These are phyloP conservation scores for Paramecium caudatum DNA, from an alignment of 73 alveolate species.

Conservation along the genomic window DNA sequence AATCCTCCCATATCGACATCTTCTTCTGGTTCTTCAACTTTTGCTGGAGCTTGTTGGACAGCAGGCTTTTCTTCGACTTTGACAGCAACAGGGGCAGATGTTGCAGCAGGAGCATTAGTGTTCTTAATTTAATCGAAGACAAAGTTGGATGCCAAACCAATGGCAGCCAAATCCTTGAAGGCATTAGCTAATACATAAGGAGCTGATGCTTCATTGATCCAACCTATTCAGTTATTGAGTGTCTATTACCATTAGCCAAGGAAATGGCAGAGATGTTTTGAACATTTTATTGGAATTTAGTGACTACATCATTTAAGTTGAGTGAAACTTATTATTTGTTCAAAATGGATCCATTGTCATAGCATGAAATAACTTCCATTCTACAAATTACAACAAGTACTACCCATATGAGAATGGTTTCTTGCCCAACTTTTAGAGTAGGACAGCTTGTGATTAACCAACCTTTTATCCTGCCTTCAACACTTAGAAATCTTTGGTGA, in stretches of 20 bases:
- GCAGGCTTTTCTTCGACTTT: constrained; percentile 78
- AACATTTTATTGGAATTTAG: constrained; percentile 85
- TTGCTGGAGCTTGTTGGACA: constrained; percentile 68
- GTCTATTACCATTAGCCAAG: constrained; percentile 83
- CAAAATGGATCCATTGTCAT: constrained; percentile 96
- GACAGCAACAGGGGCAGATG: constrained; percentile 75
- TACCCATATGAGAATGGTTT: constrained; percentile 97
- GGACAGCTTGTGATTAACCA: constrained; percentile 96
- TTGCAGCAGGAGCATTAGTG: constrained; percentile 76
- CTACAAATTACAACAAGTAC: not conserved
- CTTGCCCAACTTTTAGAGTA: constrained; percentile 96
- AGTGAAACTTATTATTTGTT: constrained; percentile 97
- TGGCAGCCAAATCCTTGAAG: constrained; percentile 97
- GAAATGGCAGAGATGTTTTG: constrained; percentile 92
- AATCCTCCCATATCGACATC: constrained; percentile 96
- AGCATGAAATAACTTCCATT: constrained; percentile 92
- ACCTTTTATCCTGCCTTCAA: constrained; percentile 93
- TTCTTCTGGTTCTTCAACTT: constrained; percentile 93
- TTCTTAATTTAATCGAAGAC: constrained; percentile 88
- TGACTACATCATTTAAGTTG: constrained; percentile 89
- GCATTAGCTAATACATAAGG: constrained; percentile 98
- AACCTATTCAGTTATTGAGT: constrained; percentile 73
- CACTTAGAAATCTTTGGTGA: constrained; percentile 93
- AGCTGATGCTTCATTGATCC: constrained; percentile 95
- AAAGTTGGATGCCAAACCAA: constrained; percentile 93